These are phyloP conservation scores for Umbelopsis isabellina DNA, from an alignment of 192 early-diverging fungal genomes.

Conservation along the genomic window DNA sequence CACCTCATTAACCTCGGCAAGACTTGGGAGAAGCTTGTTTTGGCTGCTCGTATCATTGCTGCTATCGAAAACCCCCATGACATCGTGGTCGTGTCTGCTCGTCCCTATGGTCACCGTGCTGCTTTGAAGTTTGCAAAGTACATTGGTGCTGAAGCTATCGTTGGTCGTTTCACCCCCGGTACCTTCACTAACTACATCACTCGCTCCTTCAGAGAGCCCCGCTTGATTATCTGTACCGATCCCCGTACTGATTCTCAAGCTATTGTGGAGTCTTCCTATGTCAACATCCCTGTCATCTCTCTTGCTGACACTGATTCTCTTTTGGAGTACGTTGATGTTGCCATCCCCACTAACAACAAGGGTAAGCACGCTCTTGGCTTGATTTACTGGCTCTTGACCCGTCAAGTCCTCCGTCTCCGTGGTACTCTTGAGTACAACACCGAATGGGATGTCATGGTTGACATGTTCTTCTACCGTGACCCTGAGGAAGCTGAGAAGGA, in stretches of 20 bases:
- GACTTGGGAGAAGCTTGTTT: slow-evolving; percentile 99
- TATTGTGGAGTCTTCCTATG: slow-evolving; percentile 98
- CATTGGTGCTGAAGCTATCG: slow-evolving; percentile 99
- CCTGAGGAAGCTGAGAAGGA: slow-evolving; percentile 97
- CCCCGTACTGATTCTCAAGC: slow-evolving; percentile 98
- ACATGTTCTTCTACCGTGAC: slow-evolving; percentile 99
- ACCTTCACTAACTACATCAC: slow-evolving; percentile 99
- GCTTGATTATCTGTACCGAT: slow-evolving; percentile 97
- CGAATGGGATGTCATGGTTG: slow-evolving; percentile 97
- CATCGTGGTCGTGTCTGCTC: slow-evolving; percentile 96
- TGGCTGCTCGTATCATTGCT: slow-evolving; percentile 98
- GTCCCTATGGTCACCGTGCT: slow-evolving; percentile 97
- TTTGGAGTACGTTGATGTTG: slow-evolving; percentile 94
- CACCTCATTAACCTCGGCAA: slow-evolving; percentile 99
- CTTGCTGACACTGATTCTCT: slow-evolving; percentile 98
- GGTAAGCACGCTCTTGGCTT: slow-evolving; percentile 99
- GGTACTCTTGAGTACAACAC: slow-evolving; percentile 84
- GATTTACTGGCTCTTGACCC: slow-evolving; percentile 95
- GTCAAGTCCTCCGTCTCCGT: slow-evolving; percentile 98
- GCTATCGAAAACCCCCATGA: slow-evolving; percentile 99
- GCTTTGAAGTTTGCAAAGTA: slow-evolving; percentile 98
- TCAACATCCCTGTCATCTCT: slow-evolving; percentile 99
- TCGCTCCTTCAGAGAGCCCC: slow-evolving; percentile 98
- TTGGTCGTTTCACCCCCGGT: slow-evolving; percentile 99
- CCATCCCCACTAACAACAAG: slow-evolving; percentile 99